These are phyloP conservation scores for Tilletia indica DNA, from an alignment of 1,284 basidiomycete genomes.

Conservation along the genomic window DNA sequence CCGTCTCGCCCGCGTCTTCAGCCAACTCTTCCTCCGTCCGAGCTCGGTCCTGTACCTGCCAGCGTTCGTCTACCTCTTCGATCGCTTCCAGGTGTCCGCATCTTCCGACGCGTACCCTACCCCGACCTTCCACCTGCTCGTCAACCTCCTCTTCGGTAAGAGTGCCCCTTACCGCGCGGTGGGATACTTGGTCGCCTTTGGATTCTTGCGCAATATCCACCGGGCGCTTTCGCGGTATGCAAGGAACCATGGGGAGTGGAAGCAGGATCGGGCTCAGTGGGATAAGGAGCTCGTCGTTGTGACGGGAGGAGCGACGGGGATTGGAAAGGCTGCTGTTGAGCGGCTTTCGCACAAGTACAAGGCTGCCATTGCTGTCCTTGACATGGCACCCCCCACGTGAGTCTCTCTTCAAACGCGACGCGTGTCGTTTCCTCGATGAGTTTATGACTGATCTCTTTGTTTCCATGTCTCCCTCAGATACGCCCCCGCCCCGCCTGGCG, in stretches of 20 bases:
- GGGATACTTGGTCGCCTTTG: constrained; percentile 34
- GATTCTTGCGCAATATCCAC: constrained; percentile 40
- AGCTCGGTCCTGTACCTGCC: constrained; percentile 46
- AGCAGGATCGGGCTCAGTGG: constrained; percentile 43
- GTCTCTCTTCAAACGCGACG: neutral
- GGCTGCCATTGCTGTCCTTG: constrained; percentile 50
- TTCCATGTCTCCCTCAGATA: constrained; percentile 23
- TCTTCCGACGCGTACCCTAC: constrained; percentile 14
- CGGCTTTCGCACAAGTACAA: constrained; percentile 37
- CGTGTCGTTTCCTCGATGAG: neutral
- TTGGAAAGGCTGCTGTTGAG: constrained; percentile 52
- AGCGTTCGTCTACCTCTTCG: constrained; percentile 33
- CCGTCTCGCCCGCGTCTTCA: constrained; percentile 31
- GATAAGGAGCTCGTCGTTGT: constrained; percentile 49
- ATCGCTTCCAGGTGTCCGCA: constrained; percentile 27
- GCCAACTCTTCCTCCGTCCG: constrained; percentile 40
- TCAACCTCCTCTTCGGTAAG: constrained; percentile 20
- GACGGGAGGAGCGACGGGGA: constrained; percentile 53
- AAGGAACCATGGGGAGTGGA: constrained; percentile 42
- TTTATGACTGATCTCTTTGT: neutral
- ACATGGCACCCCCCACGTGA: constrained; percentile 43
- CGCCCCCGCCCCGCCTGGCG: constrained; percentile 42
- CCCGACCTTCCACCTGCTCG: neutral
- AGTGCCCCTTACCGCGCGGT: constrained; percentile 21
- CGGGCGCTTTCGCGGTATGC: constrained; percentile 38